A percentile compares a stretch with the other conserved stretches of the same genome.
Conservation (phyloP, 169 alveolate genomes). For the Cystoisospora suis region DNA sequence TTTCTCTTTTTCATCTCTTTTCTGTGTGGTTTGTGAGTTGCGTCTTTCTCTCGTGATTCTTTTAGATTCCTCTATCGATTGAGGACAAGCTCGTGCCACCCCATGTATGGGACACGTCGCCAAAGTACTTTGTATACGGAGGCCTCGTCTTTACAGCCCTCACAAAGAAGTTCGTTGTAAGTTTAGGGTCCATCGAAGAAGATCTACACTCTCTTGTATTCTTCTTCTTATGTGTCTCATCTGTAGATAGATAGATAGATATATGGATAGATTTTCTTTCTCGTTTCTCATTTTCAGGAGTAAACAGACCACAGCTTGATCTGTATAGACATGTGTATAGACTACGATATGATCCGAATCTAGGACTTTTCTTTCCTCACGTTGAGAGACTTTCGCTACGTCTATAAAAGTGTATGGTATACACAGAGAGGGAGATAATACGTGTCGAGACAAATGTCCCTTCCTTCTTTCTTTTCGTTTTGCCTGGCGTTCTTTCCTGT, state of each 20-base stretch:
- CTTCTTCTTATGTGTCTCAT: not conserved
- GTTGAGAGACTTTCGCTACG: no score
- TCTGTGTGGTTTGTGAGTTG: not conserved
- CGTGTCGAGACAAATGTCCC: not conserved
- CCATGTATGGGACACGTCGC: conserved; percentile 84
- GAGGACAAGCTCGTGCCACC: conserved; percentile 78
- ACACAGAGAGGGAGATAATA: no score
- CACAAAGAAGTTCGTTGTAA: no score
- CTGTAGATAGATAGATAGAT: not conserved
- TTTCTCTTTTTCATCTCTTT: not conserved
- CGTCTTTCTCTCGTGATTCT: not conserved
- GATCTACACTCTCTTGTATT: no score
- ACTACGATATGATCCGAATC: no score
- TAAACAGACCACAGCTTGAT: no score
- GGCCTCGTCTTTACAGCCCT: conserved; percentile 84
- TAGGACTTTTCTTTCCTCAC: no score
- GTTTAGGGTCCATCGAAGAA: not conserved
- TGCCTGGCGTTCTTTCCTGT: not conserved
- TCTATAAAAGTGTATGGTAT: no score
- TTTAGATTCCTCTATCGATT: conserved; percentile 69
- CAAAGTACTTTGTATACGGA: conserved; percentile 79
- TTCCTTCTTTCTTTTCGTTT: not conserved
- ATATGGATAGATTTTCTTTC: not conserved
- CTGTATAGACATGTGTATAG: not conserved
- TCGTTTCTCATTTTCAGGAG: not conserved